These are phyloP conservation scores for Rhododendron kiyosumense DNA, from an alignment of 148 eudicot species.

Conservation along the genomic window DNA sequence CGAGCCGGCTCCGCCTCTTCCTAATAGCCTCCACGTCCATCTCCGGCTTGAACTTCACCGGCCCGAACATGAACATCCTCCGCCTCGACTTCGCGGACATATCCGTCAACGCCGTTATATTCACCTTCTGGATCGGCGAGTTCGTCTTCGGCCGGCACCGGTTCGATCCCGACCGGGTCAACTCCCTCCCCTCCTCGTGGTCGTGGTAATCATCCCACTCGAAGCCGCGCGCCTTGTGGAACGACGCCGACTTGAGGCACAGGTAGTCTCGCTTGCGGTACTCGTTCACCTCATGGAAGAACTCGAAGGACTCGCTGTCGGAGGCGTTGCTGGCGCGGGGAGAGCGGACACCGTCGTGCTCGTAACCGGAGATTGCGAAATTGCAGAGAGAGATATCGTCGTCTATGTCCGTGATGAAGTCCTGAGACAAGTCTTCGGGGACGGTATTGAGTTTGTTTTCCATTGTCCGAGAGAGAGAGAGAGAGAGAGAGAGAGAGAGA, in stretches of 20 bases:
- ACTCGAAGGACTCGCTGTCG: constrained; percentile 8
- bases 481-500: neutral
- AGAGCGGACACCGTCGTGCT: neutral
- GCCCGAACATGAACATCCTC: constrained; percentile 34
- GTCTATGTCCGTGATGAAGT: neutral
- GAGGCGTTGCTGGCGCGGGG: neutral
- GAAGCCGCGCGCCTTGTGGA: neutral
- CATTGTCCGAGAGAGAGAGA: neutral
- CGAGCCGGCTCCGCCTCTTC: constrained; percentile 20
- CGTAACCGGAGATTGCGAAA: constrained; percentile 8
- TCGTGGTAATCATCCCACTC: neutral
- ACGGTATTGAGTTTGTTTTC: neutral
- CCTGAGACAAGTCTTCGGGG: neutral
- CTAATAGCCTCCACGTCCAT: constrained; percentile 27
- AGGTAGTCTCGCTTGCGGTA: constrained; percentile 9
- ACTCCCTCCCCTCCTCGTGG: neutral
- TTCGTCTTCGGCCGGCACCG: neutral
- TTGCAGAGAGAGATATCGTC: constrained; percentile 10
- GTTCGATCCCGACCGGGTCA: constrained; percentile 9
- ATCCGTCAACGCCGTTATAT: constrained; percentile 24
- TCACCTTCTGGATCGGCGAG: constrained; percentile 24
- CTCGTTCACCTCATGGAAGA: constrained; percentile 9
- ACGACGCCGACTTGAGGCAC: constrained; percentile 2
- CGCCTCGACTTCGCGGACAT: constrained; percentile 26
- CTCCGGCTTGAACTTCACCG: constrained; percentile 41